These are phyloP conservation scores for Xylaria sp. DNA, from an alignment of 2,329 filamentous ascomycete species.

Conservation along the genomic window DNA sequence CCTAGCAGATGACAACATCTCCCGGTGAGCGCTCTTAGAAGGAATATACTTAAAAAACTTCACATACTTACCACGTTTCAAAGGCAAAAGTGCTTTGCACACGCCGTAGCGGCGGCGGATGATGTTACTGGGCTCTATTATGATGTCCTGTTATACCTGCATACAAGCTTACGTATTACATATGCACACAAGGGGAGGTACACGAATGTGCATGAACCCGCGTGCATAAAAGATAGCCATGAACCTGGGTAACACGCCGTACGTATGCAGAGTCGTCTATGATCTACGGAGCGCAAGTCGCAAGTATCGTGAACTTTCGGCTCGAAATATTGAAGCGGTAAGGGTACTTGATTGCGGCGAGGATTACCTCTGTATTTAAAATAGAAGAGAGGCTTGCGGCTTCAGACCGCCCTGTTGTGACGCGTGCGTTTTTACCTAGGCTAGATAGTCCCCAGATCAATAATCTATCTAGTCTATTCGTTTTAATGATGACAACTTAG, in stretches of 20 bases:
- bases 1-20: conserved; percentile 17
- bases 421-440: background rate
- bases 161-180: conserved; percentile 32
- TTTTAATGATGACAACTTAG: background rate
- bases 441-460: background rate
- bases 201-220: conserved; percentile 32
- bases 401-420: background rate
- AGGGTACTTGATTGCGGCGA: conserved; percentile 13
- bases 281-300: conserved; percentile 27
- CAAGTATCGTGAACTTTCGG: conserved; percentile 14
- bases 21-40: background rate
- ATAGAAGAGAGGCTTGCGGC: conserved; percentile 15
- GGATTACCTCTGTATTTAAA: background rate
- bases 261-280: conserved; percentile 13
- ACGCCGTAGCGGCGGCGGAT: background rate
- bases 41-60: background rate
- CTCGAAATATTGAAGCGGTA: conserved; percentile 8
- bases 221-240: conserved; percentile 17
- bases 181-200: conserved; percentile 23
- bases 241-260: conserved; percentile 9
- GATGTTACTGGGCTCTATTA: background rate
- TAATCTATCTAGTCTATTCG: background rate
- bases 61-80: conserved; percentile 20
- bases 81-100: background rate
- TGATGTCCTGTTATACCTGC: conserved; percentile 16